These are phyloP conservation scores for Trichoderma atroviride DNA, from an alignment of 2,329 filamentous ascomycete genomes.

Conservation along the genomic window DNA sequence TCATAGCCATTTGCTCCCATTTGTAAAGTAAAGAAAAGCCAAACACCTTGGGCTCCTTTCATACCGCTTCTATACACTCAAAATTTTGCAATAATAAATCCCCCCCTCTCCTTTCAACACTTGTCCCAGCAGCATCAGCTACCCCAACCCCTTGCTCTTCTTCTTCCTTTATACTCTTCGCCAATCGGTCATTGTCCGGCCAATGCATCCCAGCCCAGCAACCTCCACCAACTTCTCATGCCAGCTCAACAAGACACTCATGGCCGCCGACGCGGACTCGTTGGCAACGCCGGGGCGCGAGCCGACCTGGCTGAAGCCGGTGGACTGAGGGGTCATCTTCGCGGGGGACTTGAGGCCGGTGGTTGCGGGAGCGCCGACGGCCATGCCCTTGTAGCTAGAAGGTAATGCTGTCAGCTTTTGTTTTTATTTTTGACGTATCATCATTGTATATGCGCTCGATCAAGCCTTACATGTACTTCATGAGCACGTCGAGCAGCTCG, in stretches of 20 bases:
- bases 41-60: slow-evolving; percentile 15
- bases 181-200: slow-evolving; percentile 94
- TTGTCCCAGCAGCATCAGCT: neutral
- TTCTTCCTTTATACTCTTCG: slow-evolving; percentile 61
- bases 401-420: neutral
- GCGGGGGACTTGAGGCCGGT: slow-evolving; percentile 46
- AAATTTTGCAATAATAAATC: neutral
- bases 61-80: neutral
- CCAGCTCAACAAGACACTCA: slow-evolving; percentile 98
- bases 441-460: neutral
- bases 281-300: slow-evolving; percentile 55
- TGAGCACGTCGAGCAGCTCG: slow-evolving; percentile 87
- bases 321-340: slow-evolving; percentile 70
- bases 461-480: slow-evolving; percentile 87
- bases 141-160: neutral
- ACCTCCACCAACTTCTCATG: slow-evolving; percentile 98
- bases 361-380: slow-evolving; percentile 43
- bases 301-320: slow-evolving; percentile 78
- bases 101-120: neutral
- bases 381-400: slow-evolving; percentile 87
- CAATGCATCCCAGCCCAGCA: slow-evolving; percentile 86
- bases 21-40: slow-evolving; percentile 4
- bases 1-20: neutral
- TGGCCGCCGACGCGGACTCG: slow-evolving; percentile 78
- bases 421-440: too few relatives aligned